These are phyloP conservation scores for Phialemoniopsis sp. DNA, from an alignment of 2,329 filamentous ascomycete species.

Conservation along the genomic window DNA sequence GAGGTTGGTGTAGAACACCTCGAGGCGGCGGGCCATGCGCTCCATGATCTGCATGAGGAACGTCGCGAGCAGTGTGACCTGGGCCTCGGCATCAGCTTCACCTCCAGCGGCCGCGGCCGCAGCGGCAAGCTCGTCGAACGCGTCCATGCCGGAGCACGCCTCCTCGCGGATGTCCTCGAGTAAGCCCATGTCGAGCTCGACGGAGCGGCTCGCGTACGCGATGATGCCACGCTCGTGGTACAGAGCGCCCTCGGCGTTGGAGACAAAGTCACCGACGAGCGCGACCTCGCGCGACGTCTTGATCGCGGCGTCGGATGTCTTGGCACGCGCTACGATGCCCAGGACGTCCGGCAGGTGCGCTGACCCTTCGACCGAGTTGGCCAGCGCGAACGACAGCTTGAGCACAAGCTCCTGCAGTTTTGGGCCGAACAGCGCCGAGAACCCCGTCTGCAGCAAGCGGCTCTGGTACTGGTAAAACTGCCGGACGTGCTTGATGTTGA, in stretches of 20 bases:
- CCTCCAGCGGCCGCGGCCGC: conserved; percentile 16
- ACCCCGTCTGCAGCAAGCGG: conserved; percentile 44
- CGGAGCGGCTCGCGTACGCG: conserved; percentile 41
- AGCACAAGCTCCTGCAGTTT: conserved; percentile 49
- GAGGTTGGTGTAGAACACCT: conserved; percentile 47
- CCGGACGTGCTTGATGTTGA: conserved; percentile 44
- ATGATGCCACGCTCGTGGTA: conserved; percentile 49
- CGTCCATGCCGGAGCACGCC: conserved; percentile 50
- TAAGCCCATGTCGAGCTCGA: conserved; percentile 47
- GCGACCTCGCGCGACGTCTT: conserved; percentile 43
- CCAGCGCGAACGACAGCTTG: conserved; percentile 45
- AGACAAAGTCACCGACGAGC: conserved; percentile 43
- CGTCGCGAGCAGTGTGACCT: conserved; percentile 31
- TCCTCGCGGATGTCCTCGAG: conserved; percentile 50
- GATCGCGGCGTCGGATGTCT: conserved; percentile 39
- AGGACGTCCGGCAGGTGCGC: conserved; percentile 39
- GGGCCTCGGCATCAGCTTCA: too few relatives aligned
- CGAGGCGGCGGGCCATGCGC: conserved; percentile 46
- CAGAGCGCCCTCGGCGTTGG: conserved; percentile 37
- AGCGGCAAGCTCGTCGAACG: conserved; percentile 40
- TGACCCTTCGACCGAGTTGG: conserved; percentile 28
- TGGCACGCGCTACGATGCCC: conserved; percentile 34
- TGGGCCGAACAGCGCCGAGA: conserved; percentile 44
- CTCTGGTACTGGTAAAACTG: conserved; percentile 50
- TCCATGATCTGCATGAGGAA: conserved; percentile 49